These are phyloP conservation scores for Thalassiosira ordinaria DNA, from an alignment of 352 stramenopile genomes.

Conservation along the genomic window DNA sequence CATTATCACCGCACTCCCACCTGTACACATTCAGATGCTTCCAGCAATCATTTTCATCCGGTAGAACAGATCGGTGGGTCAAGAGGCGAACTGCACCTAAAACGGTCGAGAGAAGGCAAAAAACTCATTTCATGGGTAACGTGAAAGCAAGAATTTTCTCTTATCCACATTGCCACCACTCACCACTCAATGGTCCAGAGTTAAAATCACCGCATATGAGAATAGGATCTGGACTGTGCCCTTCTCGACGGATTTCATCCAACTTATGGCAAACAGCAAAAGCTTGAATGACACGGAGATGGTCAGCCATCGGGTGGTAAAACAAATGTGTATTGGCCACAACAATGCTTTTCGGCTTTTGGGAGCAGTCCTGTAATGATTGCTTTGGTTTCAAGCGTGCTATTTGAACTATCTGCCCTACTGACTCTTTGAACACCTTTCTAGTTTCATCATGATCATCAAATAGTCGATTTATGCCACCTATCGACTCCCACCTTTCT, in stretches of 20 bases:
- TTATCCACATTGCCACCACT: not conserved
- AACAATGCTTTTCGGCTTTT: conserved; percentile 35
- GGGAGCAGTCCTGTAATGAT: not conserved
- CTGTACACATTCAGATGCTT: conserved; percentile 66
- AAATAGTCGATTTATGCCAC: conserved; percentile 25
- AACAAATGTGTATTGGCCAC: conserved; percentile 81
- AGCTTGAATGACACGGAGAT: too few species aligned
- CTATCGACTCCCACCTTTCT: conserved; percentile 39
- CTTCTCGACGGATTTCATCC: conserved; percentile 39
- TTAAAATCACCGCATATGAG: conserved; percentile 82
- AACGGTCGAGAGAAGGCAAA: too few species aligned
- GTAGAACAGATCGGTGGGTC: conserved; percentile 41
- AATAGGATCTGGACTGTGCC: conserved; percentile 33
- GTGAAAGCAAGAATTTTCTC: not conserved
- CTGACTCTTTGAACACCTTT: conserved; percentile 34
- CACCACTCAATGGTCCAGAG: conserved; percentile 44
- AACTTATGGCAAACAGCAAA: conserved; percentile 60
- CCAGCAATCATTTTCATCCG: conserved; percentile 58
- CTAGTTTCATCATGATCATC: conserved; percentile 35
- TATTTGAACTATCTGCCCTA: conserved; percentile 45
- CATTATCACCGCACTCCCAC: conserved; percentile 56
- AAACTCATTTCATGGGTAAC: too few species aligned
- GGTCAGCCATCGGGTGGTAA: conserved; percentile 72
- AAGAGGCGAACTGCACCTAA: conserved; percentile 57
- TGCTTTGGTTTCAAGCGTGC: conserved; percentile 28